Evolutionary conservation across 1,284 basidiomycete genomes (phyloP).

Genomic region (Moniliella sp.): DNA sequence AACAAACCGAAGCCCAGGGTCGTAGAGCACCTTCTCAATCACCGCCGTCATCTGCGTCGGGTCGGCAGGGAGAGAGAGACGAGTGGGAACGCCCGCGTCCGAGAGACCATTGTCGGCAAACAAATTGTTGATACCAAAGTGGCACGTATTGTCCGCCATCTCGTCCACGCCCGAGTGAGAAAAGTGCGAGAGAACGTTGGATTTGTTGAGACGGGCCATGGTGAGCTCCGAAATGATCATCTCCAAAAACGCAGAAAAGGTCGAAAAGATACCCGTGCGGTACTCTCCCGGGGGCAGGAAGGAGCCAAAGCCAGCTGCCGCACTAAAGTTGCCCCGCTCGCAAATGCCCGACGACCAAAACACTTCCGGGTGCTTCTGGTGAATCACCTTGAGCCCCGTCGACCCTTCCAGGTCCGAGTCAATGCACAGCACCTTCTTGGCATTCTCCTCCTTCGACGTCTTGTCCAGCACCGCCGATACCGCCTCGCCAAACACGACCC

Average conservation of each 20-base stretch:
- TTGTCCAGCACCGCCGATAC: constrained; percentile 54
- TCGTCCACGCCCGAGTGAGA: constrained; percentile 55
- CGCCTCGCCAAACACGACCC: constrained; percentile 59
- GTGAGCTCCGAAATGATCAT: constrained; percentile 66
- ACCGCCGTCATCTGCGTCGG: constrained; percentile 55
- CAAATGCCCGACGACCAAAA: constrained; percentile 62
- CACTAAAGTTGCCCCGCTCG: constrained; percentile 60
- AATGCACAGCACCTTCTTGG: constrained; percentile 44
- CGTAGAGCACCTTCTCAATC: constrained; percentile 54
- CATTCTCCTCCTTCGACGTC: constrained; percentile 5
- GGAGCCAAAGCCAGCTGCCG: constrained; percentile 61
- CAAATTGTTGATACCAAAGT: constrained; percentile 48
- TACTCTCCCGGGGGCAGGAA: constrained; percentile 7
- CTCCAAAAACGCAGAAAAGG: constrained; percentile 67
- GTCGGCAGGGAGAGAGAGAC: constrained; percentile 66
- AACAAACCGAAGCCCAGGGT: constrained; percentile 55
- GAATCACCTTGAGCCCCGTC: constrained; percentile 60
- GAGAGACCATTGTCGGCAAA: constrained; percentile 63
- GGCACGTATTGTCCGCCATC: constrained; percentile 54
- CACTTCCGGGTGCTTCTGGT: constrained; percentile 64
- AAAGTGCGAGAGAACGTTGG: constrained; percentile 64
- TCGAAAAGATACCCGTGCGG: constrained; percentile 44
- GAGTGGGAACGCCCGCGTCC: constrained; percentile 48
- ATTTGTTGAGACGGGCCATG: constrained; percentile 45
- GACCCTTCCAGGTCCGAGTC: constrained; percentile 69